A percentile compares a stretch with the other conserved stretches of the same genome.
These are phyloP conservation scores for Cyclotella baltica DNA, from an alignment of 108 stramenopile species.

Conservation along the genomic window DNA sequence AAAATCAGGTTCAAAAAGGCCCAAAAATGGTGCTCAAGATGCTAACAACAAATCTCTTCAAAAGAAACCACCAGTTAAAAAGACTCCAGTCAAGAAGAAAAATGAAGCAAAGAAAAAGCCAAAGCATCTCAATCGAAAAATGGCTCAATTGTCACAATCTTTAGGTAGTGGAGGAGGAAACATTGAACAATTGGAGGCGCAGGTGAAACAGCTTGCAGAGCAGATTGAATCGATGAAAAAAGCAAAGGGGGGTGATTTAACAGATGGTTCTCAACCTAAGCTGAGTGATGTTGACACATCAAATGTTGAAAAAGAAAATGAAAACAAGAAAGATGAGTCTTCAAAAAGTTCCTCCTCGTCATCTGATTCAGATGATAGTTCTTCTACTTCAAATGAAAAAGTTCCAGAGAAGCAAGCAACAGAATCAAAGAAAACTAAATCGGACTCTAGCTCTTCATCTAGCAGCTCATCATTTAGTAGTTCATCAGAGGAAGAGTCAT, in stretches of 20 bases:
- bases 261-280: not conserved
- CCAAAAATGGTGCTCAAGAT: not conserved
- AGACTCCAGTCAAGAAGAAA: conserved; percentile 29
- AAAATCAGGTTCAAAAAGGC: conserved; percentile 1
- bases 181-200: conserved; percentile 42
- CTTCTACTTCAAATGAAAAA: not conserved
- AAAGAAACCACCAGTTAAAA: conserved; percentile 17
- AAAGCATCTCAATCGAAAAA: conserved; percentile 86
- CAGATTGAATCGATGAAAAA: conserved; percentile 6
- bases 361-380: conserved; percentile 26
- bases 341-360: conserved; percentile 38
- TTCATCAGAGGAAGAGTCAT: conserved; percentile 38
- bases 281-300: not conserved
- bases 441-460: not conserved
- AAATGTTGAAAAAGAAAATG: not conserved
- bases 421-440: not conserved
- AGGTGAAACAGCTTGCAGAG: conserved; percentile 37
- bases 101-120: conserved; percentile 74
- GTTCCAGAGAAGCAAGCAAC: not conserved
- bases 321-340: conserved; percentile 35
- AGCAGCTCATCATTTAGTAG: conserved; percentile 33
- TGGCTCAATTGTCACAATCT: conserved; percentile 59
- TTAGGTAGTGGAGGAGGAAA: conserved; percentile 35
- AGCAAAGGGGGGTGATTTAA: not conserved
- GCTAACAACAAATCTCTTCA: not conserved